Base-by-base conservation (phyloP, 345 rosid genomes). In the Pelargonium nanum region DNA sequence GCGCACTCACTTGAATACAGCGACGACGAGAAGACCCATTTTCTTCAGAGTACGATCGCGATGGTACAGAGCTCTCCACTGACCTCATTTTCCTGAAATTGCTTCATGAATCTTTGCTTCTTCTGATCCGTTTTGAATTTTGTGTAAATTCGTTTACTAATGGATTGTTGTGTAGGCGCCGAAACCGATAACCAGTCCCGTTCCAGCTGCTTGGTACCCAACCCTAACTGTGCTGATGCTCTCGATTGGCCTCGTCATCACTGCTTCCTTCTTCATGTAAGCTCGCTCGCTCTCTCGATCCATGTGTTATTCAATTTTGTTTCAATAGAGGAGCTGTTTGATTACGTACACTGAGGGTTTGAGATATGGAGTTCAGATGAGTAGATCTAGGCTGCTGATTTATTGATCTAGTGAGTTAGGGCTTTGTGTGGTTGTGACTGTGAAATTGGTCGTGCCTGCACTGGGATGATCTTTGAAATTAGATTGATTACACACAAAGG, bases 211-310 rank as follows among this genome's bases (percentile, higher is more conserved):
- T 56, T 65, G 78, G 87, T 87, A 90, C 58, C 90, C 95, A 57
- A 64, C 83, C 44, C 71, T 87, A 15, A 74, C 97, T 4, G 65
- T 85, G 57, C 54, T 77, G 61, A 83, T 83, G 80, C 78, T 87
- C 21, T 62, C 88, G 25, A 68, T 87, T 59, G 97, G 97, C 22
- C 95, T 89, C 61, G 23, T 87, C 53, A 66, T 87, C 65, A 80
- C 95, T 5, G 95, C 97, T 52, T 65, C 85, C 63, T 87, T 89
- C 83, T 89, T 87, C 88, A 85, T 87, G 97, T 89, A 71, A 76
- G 83, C 61, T 65, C 50, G 9, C 48, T 12, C 72, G 72, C 56
- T 74, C 78, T n/a, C n/a, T n/a, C 24, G 71, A 57, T 67, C 51
- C 61, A 50, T 22, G 5, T 21, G 48, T 22, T 56, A 16, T 24